Percentiles rank a stretch among this genome's conserved stretches.
Evolutionary conservation across 2,329 filamentous ascomycete species (phyloP).

Genomic region (Clarireedia paspali): DNA sequence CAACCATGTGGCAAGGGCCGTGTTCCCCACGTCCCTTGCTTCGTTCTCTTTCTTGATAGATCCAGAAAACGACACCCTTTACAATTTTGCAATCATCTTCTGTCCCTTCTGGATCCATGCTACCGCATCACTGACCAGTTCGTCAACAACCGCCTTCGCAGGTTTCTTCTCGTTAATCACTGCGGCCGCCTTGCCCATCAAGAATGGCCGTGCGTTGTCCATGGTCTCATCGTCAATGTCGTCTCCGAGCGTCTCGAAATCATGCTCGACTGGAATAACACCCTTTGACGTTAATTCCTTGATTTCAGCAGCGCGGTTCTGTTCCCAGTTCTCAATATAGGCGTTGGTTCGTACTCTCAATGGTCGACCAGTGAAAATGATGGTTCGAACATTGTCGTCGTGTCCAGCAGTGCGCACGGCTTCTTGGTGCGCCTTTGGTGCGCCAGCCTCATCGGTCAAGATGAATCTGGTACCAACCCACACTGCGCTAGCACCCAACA

Average conservation of each 20-base stretch:
- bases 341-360: conserved; percentile 88
- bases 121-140: conserved; percentile 80
- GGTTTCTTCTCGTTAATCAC: conserved; percentile 89
- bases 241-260: conserved; percentile 75
- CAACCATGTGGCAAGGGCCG: too few species aligned
- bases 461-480: conserved; percentile 98
- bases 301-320: conserved; percentile 82
- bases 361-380: conserved; percentile 97
- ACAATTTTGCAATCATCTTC: conserved; percentile 64
- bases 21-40: too few species aligned
- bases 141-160: conserved; percentile 88
- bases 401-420: conserved; percentile 85
- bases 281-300: conserved; percentile 86
- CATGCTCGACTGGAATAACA: conserved; percentile 85
- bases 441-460: conserved; percentile 87
- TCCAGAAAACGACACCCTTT: not conserved
- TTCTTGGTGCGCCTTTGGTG: conserved; percentile 89
- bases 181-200: conserved; percentile 96
- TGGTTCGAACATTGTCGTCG: conserved; percentile 92
- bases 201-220: conserved; percentile 82
- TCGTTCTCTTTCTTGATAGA: too few species aligned
- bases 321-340: conserved; percentile 92
- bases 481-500: conserved; percentile 85
- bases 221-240: conserved; percentile 71
- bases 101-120: conserved; percentile 60